Base-by-base conservation (phyloP, 2,329 filamentous ascomycete species). In the Akanthomyces lecanii region DNA sequence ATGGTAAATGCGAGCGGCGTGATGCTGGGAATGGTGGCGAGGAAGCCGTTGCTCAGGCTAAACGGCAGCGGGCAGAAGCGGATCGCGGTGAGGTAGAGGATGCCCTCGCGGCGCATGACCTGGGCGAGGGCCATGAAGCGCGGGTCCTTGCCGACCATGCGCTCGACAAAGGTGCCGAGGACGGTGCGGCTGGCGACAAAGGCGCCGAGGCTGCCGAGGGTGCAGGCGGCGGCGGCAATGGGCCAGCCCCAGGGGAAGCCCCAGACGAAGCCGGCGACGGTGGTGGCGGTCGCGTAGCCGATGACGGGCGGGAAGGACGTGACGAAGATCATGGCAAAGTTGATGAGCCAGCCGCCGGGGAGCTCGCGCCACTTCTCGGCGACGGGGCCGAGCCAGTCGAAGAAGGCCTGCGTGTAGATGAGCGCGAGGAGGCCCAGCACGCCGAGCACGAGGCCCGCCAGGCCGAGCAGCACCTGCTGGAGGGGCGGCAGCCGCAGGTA, bases 1-100 rank as follows among this genome's bases (percentile, higher is more conserved):
- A 92, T 74, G 38, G 88, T 88, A 77, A 96, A 98, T 53, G 85
- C 85, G 65, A 83, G 74, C 47, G 90, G 90, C 28, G 88, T 84
- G 40, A 99, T 91, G 38, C 90, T 96, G 3, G 93, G 93, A 65
- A 99, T 93, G 1, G 95, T 98, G 36, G 92, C 92, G 62, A 99
- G 85, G 65, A 96, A 96, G 57, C 92, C 95, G 73, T 99, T 99
- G 72, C 90, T 93, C 68, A 98, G 80, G 59, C 90, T 95, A 74
- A 96, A 99, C 16, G 95, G 95, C 65, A 99, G 74, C 2, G 95
- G 95, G 71, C 94, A 98, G 67, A 98, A 84, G 36, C 95, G 86
- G 69, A 99, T 95, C 84, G 95, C 96, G 66, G 91, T 88, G 52
- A 99, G 82, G 61, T 98, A 87, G 70, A 92, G 90, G 58, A 99